A percentile compares a stretch with the other conserved stretches of the same genome.
Conservation (phyloP, 371 early-diverging fungal genomes). For the Apophysomyces sp. region DNA sequence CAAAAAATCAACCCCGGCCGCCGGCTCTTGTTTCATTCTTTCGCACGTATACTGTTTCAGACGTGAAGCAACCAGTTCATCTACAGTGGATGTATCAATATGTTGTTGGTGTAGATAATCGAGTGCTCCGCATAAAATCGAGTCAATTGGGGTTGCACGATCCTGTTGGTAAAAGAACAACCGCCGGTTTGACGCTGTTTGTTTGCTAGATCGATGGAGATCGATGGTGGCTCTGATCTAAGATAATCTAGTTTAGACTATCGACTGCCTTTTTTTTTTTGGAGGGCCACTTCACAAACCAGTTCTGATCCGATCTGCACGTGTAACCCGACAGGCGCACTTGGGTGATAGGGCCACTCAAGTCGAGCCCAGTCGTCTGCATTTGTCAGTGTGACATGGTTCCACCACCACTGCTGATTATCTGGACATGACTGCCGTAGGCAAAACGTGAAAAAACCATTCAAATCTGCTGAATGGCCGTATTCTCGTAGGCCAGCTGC, state of each 20-base stretch:
- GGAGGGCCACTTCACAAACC: not conserved
- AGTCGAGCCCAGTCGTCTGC: conserved; percentile 5
- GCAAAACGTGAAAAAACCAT: conserved; percentile 38
- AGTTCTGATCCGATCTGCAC: conserved; percentile 8
- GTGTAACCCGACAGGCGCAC: conserved; percentile 15
- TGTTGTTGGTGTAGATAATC: conserved; percentile 1
- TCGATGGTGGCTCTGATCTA: not conserved
- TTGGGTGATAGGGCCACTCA: not conserved
- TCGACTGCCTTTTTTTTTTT: not conserved
- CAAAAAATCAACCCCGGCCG: conserved; percentile 21
- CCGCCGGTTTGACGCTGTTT: not conserved
- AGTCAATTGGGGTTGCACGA: conserved; percentile 5
- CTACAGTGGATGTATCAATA: not conserved
- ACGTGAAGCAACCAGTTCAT: not conserved
- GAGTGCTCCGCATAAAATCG: conserved; percentile 3
- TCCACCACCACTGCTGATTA: conserved; percentile 17
- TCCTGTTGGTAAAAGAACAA: not conserved
- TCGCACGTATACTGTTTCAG: conserved; percentile 1
- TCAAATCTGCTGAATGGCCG: conserved; percentile 29
- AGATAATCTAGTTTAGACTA: not conserved
- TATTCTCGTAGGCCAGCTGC: conserved; percentile 27
- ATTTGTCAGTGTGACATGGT: not conserved
- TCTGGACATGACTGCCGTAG: conserved; percentile 10
- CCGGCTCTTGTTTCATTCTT: conserved; percentile 5
- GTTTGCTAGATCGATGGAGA: not conserved